Evolutionary conservation across 352 stramenopile genomes (phyloP), one percentile per base, ranked within the genome.

Genomic region (Pythium vanterpoolii): DNA sequence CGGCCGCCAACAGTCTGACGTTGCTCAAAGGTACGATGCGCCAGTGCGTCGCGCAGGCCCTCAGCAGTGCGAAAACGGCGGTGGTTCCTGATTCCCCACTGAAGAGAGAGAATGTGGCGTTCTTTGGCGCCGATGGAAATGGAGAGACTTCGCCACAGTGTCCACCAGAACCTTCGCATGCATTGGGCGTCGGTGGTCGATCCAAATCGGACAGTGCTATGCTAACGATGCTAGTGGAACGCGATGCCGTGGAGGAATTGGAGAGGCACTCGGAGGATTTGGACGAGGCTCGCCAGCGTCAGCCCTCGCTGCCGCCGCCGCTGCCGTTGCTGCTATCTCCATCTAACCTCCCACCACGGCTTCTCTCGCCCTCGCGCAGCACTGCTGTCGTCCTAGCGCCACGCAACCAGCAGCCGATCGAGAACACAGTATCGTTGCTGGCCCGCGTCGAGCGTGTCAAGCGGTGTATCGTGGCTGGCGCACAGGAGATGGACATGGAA

Each of bases 21-120:
- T 61, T 90, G 6, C 50, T 86, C 14, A 88, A 88, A 44, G 74
- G 65, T 18, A 87, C 69, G 36, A 72, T 90, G 70, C 76, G 80
- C 62, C 84, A 86, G 53, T 72, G 69, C 38, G 73, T 77, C 19
- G 73, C 73, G 30, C 66, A 82, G 34, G 66, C 58, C 34, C 43
- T 79, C 8, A 55, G 69, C 3, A 62, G 72, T 9, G 24, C 21
- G 9, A 40, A 34, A 11, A 23, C 28, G 44, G 19, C n/a, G 45
- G 3, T 45, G 34, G 44, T 21, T n/a, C 3, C 28, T 11, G 42
- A 40, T 16, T 36, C 21, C 18, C 26, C 21, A 47, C 23, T 9
- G 48, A 27, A 58, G 24, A 48, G n/a, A n/a, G n/a, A 45, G 11
- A 34, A 26, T 36, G 54, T 46, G 5, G 21, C 31, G 5, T 58